Conservation (phyloP, 768 basidiomycete species). For the Auricularia sp. region DNA sequence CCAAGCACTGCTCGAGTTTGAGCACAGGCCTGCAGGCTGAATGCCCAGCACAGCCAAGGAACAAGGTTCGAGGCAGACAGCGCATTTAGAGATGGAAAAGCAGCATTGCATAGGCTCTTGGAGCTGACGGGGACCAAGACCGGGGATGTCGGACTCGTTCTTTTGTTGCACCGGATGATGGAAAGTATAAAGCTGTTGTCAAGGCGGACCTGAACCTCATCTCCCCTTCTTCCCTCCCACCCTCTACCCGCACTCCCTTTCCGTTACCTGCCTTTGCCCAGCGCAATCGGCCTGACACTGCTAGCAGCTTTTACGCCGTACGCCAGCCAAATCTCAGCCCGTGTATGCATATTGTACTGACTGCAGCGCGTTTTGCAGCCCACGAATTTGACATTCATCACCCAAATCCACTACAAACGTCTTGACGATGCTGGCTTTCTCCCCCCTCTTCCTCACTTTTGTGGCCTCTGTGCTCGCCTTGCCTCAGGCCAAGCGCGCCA, state of each 20-base stretch:
- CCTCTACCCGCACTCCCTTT: constrained; percentile 7
- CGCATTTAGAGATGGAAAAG: too few species aligned
- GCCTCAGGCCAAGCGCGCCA: not conserved
- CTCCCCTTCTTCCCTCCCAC: constrained; percentile 10
- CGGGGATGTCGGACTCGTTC: not conserved
- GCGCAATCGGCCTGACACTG: constrained; percentile 6
- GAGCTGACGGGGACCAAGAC: not conserved
- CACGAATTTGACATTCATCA: not conserved
- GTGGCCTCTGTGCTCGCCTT: constrained; percentile 25
- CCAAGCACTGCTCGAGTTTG: too few species aligned
- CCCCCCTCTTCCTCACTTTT: constrained; percentile 36
- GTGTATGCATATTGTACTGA: constrained; percentile 14
- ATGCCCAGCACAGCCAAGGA: too few species aligned
- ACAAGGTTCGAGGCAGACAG: too few species aligned
- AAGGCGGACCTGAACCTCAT: not conserved
- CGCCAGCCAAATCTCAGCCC: constrained; percentile 4
- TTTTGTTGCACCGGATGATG: not conserved
- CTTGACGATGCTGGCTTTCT: constrained; percentile 26
- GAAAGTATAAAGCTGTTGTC: not conserved
- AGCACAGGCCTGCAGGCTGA: too few species aligned
- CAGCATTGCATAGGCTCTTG: too few species aligned
- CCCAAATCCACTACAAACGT: constrained; percentile 10
- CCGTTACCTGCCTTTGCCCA: constrained; percentile 6
- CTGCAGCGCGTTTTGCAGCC: constrained; percentile 11
- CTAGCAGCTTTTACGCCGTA: constrained; percentile 11